These are phyloP conservation scores for Inosperma sp. DNA, from an alignment of 768 basidiomycete species.

Conservation along the genomic window DNA sequence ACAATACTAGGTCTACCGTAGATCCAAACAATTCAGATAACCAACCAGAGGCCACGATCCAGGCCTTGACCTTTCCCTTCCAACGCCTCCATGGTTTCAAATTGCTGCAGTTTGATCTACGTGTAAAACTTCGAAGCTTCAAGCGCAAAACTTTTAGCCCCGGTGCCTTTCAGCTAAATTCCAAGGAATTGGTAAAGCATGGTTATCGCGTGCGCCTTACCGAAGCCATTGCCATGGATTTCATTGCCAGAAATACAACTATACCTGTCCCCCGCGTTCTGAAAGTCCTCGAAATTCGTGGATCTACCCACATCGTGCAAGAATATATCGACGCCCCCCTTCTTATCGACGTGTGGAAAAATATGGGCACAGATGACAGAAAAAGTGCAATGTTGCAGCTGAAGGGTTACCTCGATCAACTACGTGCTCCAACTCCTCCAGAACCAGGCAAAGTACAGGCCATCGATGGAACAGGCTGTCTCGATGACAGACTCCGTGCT, in stretches of 20 bases:
- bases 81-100: too few species aligned
- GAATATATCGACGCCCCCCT: conserved; percentile 17
- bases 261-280: conserved; percentile 22
- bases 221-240: conserved; percentile 21
- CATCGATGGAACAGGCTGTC: conserved; percentile 7
- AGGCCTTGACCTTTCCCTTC: too few species aligned
- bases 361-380: conserved; percentile 1
- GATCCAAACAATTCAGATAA: too few species aligned
- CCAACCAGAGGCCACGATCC: too few species aligned
- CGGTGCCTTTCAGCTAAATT: too few species aligned
- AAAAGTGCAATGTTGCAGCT: conserved; percentile 5
- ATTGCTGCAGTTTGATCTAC: too few species aligned
- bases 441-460: conserved; percentile 10
- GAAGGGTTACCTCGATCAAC: conserved; percentile 11
- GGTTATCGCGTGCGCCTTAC: conserved; percentile 7
- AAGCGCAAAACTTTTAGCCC: too few species aligned
- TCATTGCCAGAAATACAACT: conserved; percentile 19
- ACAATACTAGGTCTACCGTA: too few species aligned
- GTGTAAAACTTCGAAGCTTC: too few species aligned
- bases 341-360: neutral
- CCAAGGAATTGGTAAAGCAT: too few species aligned
- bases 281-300: conserved; percentile 8
- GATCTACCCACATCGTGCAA: conserved; percentile 13
- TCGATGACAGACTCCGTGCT: neutral
- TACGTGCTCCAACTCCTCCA: conserved; percentile 15